These are phyloP conservation scores for Ophiostoma sp. DNA, from an alignment of 2,329 filamentous ascomycete genomes.

Conservation along the genomic window DNA sequence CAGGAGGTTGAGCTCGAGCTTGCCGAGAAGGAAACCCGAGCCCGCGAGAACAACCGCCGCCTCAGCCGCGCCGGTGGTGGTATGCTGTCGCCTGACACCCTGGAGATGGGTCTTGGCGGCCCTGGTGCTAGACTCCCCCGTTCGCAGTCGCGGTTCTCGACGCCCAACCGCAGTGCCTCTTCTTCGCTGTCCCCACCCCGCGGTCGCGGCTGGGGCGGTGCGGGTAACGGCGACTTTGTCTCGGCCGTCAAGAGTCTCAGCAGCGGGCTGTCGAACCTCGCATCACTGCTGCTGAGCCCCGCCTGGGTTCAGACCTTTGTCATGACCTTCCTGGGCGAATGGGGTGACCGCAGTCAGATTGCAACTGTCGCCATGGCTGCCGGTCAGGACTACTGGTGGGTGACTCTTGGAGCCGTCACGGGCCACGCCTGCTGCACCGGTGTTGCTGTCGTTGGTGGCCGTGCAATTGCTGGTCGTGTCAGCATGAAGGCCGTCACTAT, in stretches of 20 bases:
- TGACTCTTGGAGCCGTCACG: conserved; percentile 78
- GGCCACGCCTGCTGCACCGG: conserved; percentile 89
- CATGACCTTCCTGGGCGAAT: conserved; percentile 98
- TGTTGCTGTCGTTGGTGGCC: conserved; percentile 83
- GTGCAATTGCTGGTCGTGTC: conserved; percentile 86
- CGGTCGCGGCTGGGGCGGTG: conserved; percentile 46
- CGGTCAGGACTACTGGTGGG: conserved; percentile 98
- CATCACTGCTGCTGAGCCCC: conserved; percentile 81
- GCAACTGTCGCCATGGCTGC: conserved; percentile 98
- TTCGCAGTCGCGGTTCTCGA: conserved; percentile 70
- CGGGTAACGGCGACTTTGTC: conserved; percentile 39
- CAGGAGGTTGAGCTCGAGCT: conserved; percentile 92
- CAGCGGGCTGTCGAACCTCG: conserved; percentile 74
- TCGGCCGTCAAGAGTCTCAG: conserved; percentile 50
- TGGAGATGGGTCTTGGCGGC: conserved; percentile 71
- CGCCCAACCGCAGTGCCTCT: conserved; percentile 73
- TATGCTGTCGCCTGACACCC: conserved; percentile 61
- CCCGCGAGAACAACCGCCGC: conserved; percentile 56
- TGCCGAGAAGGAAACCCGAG: conserved; percentile 82
- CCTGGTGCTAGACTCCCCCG: conserved; percentile 55
- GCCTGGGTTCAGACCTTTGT: conserved; percentile 98
- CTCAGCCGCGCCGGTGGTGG: conserved; percentile 48
- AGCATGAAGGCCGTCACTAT: conserved; percentile 94
- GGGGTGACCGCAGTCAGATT: conserved; percentile 96
- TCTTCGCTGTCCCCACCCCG: conserved; percentile 66